Evolutionary conservation across 495 filamentous ascomycete species (phyloP), one percentile per base, ranked within the genome.

Genomic region (Neurospora discreta): DNA sequence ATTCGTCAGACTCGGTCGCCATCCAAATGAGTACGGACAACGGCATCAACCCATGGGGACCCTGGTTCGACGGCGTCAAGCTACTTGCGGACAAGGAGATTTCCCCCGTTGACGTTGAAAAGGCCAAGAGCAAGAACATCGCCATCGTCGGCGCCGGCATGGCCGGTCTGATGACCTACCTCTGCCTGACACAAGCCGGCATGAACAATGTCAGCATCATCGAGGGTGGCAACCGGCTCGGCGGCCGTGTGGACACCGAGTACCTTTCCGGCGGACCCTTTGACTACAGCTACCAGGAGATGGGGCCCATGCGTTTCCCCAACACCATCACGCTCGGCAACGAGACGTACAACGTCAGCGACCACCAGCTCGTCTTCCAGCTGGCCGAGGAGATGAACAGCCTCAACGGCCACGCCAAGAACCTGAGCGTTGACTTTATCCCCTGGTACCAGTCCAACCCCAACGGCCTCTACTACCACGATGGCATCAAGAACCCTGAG

Each of bases 241-340:
- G 80, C 65, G 84, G 90, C 4, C 84, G 89, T 3, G 86, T 92
- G 30, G 86, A 87, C 71, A 91, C 89, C 5, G 84, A 84, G 52
- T 91, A 91, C 70, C 83, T 91, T 0, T 85, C 82, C 36, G 84
- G 87, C 36, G 84, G 85, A 0, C 88, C 89, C 0, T 86, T 88
- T 33, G 82, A 92, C 18, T 91, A 91, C 72, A 88, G 89, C 58
- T 92, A 92, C 71, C 89, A 92, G 74, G 90, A 92, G 76, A 92
- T 92, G 90, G 90, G 90, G 0, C 89, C 90, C 0, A 91, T 92
- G 90, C 83, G 90, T 5, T 92, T 83, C 71, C 83, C 89, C 40
- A 82, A 85, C 7, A 88, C 82, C 0, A 84, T 87, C 75, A 73
- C 67, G 10, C 82, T 82, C 38, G 84, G 77, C 11, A 89, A 89